Conservation (phyloP, 176 grass and related monocot species). For the Typha latifolia region DNA sequence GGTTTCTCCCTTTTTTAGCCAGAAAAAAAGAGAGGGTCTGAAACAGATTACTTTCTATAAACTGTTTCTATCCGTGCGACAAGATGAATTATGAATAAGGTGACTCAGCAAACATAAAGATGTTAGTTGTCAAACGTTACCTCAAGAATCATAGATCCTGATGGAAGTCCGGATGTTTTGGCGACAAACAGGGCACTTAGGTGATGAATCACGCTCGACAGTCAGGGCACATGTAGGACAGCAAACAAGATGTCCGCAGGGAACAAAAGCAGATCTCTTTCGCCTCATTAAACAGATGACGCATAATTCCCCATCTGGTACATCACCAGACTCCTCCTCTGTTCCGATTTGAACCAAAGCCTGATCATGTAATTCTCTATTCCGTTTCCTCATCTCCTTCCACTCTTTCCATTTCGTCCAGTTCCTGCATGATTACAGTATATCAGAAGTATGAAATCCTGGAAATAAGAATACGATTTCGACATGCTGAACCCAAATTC, state of each 20-base stretch:
- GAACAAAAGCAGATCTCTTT: conserved; percentile 75
- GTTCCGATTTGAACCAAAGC: conserved; percentile 2
- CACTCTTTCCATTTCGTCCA: conserved; percentile 48
- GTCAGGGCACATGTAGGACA: conserved; percentile 55
- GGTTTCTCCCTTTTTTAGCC: neutral
- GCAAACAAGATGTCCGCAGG: conserved; percentile 93
- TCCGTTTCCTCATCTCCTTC: conserved; percentile 38
- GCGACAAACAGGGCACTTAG: conserved; percentile 74
- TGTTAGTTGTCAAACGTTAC: conserved; percentile 9
- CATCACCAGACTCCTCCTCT: conserved; percentile 34
- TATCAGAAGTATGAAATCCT: neutral
- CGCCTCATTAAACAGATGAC: conserved; percentile 72
- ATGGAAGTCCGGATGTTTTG: conserved; percentile 57
- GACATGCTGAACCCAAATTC: no score
- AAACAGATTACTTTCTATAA: neutral
- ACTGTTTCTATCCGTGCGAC: neutral
- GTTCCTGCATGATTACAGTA: conserved; percentile 35
- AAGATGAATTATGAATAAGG: neutral
- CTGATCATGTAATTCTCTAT: conserved; percentile 37
- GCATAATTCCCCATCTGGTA: conserved; percentile 73
- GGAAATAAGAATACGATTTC: neutral
- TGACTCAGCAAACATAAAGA: neutral
- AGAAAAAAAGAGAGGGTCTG: neutral
- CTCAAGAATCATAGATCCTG: conserved; percentile 81
- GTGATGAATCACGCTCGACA: conserved; percentile 34